Evolutionary conservation across 495 filamentous ascomycete genomes (phyloP).

Genomic region (Xylaria acuta): DNA sequence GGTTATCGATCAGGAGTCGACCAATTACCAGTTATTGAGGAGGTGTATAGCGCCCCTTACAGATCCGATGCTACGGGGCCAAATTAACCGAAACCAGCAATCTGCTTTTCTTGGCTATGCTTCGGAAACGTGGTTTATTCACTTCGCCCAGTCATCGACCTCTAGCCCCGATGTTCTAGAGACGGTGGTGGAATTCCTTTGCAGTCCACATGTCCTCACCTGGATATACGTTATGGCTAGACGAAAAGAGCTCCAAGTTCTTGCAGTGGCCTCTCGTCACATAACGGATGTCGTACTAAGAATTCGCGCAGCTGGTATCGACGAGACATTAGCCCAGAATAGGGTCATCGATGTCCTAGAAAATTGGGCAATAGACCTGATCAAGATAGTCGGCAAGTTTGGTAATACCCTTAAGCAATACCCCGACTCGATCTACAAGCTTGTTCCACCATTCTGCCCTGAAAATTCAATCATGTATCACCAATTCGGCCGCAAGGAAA

Average conservation of each 20-base stretch:
- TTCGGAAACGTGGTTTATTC: conserved; percentile 41
- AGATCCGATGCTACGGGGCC: conserved; percentile 29
- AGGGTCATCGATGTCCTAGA: conserved; percentile 37
- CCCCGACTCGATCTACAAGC: conserved; percentile 45
- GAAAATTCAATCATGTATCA: conserved; percentile 15
- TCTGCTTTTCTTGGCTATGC: conserved; percentile 37
- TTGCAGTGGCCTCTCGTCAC: conserved; percentile 14
- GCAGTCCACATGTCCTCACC: conserved; percentile 18
- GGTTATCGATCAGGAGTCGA: background rate
- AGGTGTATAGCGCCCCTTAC: conserved; percentile 36
- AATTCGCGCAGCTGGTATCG: background rate
- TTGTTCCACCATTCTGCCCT: conserved; percentile 50
- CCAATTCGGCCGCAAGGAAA: conserved; percentile 18
- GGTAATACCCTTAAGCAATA: conserved; percentile 33
- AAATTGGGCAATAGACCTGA: conserved; percentile 49
- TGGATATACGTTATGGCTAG: conserved; percentile 30
- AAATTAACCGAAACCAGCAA: conserved; percentile 16
- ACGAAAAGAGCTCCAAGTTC: background rate
- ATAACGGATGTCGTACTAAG: conserved; percentile 16
- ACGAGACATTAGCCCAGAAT: background rate
- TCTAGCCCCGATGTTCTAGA: background rate
- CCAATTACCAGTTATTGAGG: conserved; percentile 26
- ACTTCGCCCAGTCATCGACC: conserved; percentile 3
- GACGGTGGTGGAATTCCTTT: conserved; percentile 14
- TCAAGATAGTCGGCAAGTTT: conserved; percentile 51